phyloP scores from a whole-genome alignment of 495 filamentous ascomycete genomes.

The Daldinia grandis region DNA sequence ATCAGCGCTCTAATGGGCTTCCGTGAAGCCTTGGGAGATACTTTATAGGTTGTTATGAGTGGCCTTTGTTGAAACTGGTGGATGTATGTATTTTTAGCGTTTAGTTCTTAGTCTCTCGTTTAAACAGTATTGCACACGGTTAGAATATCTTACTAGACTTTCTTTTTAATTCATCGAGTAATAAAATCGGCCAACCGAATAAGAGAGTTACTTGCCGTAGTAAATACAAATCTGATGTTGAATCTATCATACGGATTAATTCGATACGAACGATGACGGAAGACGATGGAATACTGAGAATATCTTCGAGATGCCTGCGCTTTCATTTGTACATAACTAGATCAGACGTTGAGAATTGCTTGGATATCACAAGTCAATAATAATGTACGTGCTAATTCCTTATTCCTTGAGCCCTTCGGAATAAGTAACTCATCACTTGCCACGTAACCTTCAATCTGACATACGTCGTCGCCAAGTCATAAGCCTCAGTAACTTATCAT shows the following conservation, averaged over 20 bases:
- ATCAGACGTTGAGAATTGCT: not conserved
- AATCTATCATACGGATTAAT: not conserved
- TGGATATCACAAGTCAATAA: slow-evolving; percentile 13
- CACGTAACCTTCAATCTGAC: not conserved
- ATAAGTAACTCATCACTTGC: not conserved
- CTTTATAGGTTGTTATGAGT: not conserved
- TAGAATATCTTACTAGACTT: not conserved
- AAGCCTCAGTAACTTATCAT: slow-evolving; percentile 4
- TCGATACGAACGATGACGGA: not conserved
- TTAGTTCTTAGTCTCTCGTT: slow-evolving; percentile 22
- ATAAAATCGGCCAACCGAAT: not conserved
- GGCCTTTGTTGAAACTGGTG: not conserved
- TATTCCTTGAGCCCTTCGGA: not conserved
- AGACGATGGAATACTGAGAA: not conserved
- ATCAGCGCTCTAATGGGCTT: not conserved
- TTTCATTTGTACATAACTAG: slow-evolving; percentile 1
- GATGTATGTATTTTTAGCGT: slow-evolving; percentile 10
- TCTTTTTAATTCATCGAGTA: not conserved
- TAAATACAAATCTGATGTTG: not conserved
- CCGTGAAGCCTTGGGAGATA: not conserved
- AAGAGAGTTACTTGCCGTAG: not conserved
- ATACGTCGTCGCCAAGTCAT: slow-evolving; percentile 25
- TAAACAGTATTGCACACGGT: not conserved
- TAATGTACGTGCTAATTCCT: slow-evolving; percentile 21
- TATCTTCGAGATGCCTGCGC: not conserved